A percentile compares a stretch with the other conserved stretches of the same genome.
Evolutionary conservation across 306 rosid genomes (phyloP).

Genomic region (Mucuna pruriens): DNA sequence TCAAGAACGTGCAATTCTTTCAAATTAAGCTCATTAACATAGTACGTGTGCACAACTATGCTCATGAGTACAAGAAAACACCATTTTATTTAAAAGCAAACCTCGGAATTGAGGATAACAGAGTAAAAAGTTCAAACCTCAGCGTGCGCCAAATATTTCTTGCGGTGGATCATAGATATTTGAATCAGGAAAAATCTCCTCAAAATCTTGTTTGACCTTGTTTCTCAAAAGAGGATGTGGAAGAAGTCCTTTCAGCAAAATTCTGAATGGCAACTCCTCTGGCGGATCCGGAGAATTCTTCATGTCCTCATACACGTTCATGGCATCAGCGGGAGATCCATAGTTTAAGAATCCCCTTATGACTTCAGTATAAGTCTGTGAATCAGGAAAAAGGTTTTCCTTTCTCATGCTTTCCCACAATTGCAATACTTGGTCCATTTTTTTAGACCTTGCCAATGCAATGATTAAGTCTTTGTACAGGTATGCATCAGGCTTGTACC

Average conservation of each 20-base stretch:
- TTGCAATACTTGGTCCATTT: constrained; percentile 80
- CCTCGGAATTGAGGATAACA: background rate
- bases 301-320: constrained; percentile 93
- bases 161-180: constrained; percentile 85
- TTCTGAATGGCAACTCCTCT: constrained; percentile 88
- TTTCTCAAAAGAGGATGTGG: constrained; percentile 94
- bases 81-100: background rate
- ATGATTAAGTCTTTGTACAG: constrained; percentile 85
- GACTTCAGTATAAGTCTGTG: constrained; percentile 86
- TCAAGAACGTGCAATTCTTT: constrained; percentile 5
- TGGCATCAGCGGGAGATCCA: constrained; percentile 93
- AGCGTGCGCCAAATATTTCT: constrained; percentile 83
- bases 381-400: constrained; percentile 76
- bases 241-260: constrained; percentile 89
- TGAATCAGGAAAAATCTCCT: constrained; percentile 91
- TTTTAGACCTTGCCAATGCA: constrained; percentile 70
- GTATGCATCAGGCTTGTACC: constrained; percentile 80
- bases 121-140: constrained; percentile 52
- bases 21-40: constrained; percentile 7
- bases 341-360: constrained; percentile 85
- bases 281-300: constrained; percentile 97
- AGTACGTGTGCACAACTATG: background rate
- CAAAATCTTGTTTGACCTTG: constrained; percentile 93
- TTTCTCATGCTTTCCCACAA: constrained; percentile 83
- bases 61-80: background rate